phyloP scores from a whole-genome alignment of 75 land plant genomes.

The Cupressus sempervirens region DNA sequence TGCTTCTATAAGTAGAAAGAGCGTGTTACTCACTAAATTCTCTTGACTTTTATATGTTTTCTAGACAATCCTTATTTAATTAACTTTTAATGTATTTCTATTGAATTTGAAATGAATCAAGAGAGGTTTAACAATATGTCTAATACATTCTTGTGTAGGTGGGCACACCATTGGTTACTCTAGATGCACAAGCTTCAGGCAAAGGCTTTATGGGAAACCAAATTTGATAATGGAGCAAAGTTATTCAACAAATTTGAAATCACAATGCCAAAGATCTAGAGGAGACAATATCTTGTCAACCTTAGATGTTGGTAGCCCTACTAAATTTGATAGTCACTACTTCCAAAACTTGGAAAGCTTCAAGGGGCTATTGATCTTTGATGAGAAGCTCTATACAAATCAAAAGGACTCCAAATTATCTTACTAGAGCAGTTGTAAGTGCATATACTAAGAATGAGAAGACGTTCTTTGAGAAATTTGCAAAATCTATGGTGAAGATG shows the following conservation, averaged over 20 bases:
- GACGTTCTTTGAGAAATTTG: slow-evolving; percentile 49
- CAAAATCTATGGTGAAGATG: slow-evolving; percentile 61
- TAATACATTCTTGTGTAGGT: slow-evolving; percentile 29
- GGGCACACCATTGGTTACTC: slow-evolving; percentile 76
- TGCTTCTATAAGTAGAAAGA: too few relatives aligned
- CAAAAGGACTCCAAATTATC: background rate
- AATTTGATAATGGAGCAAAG: background rate
- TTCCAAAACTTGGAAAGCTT: slow-evolving; percentile 26
- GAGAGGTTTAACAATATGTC: background rate
- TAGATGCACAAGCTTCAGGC: slow-evolving; percentile 62
- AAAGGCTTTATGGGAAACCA: slow-evolving; percentile 41
- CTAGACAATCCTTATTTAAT: background rate
- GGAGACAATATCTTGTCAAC: slow-evolving; percentile 13
- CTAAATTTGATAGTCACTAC: slow-evolving; percentile 49
- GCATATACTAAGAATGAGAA: slow-evolving; percentile 8
- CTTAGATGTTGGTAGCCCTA: slow-evolving; percentile 30
- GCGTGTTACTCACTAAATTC: too few relatives aligned
- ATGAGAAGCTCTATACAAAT: slow-evolving; percentile 27
- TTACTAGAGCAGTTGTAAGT: background rate
- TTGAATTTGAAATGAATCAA: background rate
- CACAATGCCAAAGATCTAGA: slow-evolving; percentile 30
- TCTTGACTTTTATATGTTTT: too few relatives aligned
- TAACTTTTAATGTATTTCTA: too few relatives aligned
- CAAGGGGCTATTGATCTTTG: slow-evolving; percentile 43
- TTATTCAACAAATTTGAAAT: slow-evolving; percentile 16